phyloP scores from a whole-genome alignment of 768 basidiomycete genomes.

The Favolaschia claudopus region DNA sequence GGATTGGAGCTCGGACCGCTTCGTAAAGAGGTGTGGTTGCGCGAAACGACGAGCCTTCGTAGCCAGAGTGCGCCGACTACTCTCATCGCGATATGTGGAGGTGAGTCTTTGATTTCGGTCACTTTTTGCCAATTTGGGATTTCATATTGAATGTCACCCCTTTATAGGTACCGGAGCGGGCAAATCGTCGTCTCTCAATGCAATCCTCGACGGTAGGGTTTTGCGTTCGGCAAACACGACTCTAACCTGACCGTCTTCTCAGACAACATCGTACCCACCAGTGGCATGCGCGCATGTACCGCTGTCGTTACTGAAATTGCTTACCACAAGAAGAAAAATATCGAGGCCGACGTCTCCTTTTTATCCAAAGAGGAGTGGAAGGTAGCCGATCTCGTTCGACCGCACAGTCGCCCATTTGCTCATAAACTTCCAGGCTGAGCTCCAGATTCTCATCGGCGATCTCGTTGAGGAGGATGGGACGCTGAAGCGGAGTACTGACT shows the following conservation, averaged over 20 bases:
- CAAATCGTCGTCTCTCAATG: conserved; percentile 68
- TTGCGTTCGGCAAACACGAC: neutral
- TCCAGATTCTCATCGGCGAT: conserved; percentile 62
- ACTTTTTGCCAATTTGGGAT: neutral
- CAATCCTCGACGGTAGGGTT: conserved; percentile 60
- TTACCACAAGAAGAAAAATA: conserved; percentile 60
- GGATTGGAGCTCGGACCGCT: conserved; percentile 59
- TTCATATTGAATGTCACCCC: too few relatives aligned
- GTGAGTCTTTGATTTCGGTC: conserved; percentile 37
- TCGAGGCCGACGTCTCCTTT: conserved; percentile 68
- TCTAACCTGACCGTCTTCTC: neutral
- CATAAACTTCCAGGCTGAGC: conserved; percentile 43
- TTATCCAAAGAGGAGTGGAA: conserved; percentile 64
- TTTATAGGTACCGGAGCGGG: conserved; percentile 63
- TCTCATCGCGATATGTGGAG: conserved; percentile 71
- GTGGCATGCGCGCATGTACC: conserved; percentile 74
- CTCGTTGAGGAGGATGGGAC: conserved; percentile 67
- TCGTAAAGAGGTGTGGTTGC: conserved; percentile 65
- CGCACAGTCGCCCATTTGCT: neutral
- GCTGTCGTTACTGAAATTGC: conserved; percentile 70
- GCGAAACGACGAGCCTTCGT: conserved; percentile 60
- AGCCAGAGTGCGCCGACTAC: conserved; percentile 61
- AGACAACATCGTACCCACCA: conserved; percentile 73
- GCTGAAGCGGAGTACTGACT: conserved; percentile 58
- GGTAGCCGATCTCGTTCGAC: conserved; percentile 24